These are phyloP conservation scores for Penicillium carneum DNA, from an alignment of 2,329 filamentous ascomycete genomes.

Conservation along the genomic window DNA sequence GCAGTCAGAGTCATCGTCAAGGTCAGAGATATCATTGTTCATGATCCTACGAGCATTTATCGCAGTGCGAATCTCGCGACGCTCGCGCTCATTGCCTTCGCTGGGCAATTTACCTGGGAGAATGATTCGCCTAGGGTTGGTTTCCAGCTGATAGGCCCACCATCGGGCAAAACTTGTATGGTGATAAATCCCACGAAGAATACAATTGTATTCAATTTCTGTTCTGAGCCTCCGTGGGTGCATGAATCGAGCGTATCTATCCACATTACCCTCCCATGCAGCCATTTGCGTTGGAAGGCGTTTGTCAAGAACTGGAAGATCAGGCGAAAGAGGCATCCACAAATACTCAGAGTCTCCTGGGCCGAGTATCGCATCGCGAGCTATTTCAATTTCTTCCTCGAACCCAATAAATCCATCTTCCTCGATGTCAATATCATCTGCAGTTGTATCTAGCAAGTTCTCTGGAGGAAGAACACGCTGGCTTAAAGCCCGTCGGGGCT, in stretches of 20 bases:
- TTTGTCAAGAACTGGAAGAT: conserved; percentile 26
- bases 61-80: conserved; percentile 21
- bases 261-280: conserved; percentile 26
- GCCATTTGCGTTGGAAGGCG: conserved; percentile 24
- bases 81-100: conserved; percentile 19
- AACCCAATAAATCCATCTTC: conserved; percentile 28
- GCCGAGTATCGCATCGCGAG: conserved; percentile 15
- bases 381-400: background rate
- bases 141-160: conserved; percentile 31
- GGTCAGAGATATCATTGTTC: conserved; percentile 29
- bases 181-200: conserved; percentile 35
- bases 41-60: conserved; percentile 32
- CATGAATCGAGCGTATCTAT: conserved; percentile 27
- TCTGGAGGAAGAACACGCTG: conserved; percentile 14
- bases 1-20: conserved; percentile 25
- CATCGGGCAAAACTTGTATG: conserved; percentile 32
- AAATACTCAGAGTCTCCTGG: conserved; percentile 21
- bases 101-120: conserved; percentile 22
- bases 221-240: conserved; percentile 24
- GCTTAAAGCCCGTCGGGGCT: conserved; percentile 23
- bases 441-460: conserved; percentile 20
- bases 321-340: conserved; percentile 27
- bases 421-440: conserved; percentile 26
- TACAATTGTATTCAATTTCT: conserved; percentile 25
- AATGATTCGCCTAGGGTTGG: conserved; percentile 14